Percentiles rank a stretch among this genome's conserved stretches.
phyloP scores from a whole-genome alignment of 371 early-diverging fungal species.

The Mucor piriformis region DNA sequence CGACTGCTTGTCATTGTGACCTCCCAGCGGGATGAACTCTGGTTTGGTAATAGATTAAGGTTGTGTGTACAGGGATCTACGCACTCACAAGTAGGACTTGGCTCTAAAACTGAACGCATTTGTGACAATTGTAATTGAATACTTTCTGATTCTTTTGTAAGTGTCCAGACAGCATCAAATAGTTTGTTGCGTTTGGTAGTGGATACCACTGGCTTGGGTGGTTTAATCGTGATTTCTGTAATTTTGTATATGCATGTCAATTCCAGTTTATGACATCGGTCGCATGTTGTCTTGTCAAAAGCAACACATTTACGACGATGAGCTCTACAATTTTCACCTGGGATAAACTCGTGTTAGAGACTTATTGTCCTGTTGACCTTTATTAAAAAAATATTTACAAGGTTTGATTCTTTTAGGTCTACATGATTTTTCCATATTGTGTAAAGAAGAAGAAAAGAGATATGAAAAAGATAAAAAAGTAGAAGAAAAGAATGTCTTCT shows the following conservation, averaged over 20 bases:
- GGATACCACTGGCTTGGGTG: slow-evolving; percentile 1
- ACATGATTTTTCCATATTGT: neutral
- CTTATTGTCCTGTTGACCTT: neutral
- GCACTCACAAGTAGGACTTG: neutral
- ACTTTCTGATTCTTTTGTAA: slow-evolving; percentile 4
- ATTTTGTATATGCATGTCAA: slow-evolving; percentile 23
- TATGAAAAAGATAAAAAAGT: neutral
- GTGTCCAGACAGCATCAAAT: slow-evolving; percentile 3
- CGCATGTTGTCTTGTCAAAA: slow-evolving; percentile 6
- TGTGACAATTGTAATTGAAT: slow-evolving; percentile 13
- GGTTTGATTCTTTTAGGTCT: slow-evolving; percentile 22
- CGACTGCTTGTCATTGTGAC: slow-evolving; percentile 8
- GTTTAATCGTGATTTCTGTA: slow-evolving; percentile 11
- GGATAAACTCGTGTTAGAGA: neutral
- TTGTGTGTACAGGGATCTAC: neutral
- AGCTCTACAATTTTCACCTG: slow-evolving; percentile 25
- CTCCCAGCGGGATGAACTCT: neutral
- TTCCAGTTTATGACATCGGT: slow-evolving; percentile 26
- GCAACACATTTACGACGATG: slow-evolving; percentile 21
- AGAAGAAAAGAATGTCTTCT: neutral
- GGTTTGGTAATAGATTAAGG: neutral
- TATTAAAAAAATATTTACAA: slow-evolving; percentile 5
- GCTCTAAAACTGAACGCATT: neutral
- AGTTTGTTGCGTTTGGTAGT: slow-evolving; percentile 14
- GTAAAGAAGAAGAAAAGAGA: neutral